Evolutionary conservation across 306 rosid genomes (phyloP).

Genomic region (Ceratonia siliqua): DNA sequence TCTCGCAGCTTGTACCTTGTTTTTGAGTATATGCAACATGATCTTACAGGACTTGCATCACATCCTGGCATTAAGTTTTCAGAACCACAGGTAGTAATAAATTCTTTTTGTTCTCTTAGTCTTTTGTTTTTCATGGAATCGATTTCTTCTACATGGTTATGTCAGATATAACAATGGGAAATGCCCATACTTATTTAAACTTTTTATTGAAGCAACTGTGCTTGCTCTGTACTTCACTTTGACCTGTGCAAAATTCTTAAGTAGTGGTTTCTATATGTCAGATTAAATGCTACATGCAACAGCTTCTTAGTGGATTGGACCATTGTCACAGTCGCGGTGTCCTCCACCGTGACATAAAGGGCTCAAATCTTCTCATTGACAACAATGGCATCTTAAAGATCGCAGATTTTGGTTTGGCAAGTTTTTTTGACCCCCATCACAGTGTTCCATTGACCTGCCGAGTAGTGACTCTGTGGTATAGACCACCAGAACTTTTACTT

Average conservation of each 20-base stretch:
- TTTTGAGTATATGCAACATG: constrained; percentile 95
- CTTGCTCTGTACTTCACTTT: constrained; percentile 20
- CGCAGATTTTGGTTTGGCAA: constrained; percentile 96
- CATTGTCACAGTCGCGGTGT: constrained; percentile 89
- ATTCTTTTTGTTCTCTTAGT: constrained; percentile 15
- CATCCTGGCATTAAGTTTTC: constrained; percentile 67
- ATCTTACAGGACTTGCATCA: constrained; percentile 90
- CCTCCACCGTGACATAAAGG: constrained; percentile 98
- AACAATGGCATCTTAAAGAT: constrained; percentile 81
- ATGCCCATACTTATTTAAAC: constrained; percentile 9
- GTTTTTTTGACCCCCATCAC: constrained; percentile 63
- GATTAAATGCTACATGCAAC: constrained; percentile 93
- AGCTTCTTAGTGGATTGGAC: constrained; percentile 86
- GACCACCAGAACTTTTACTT: constrained; percentile 96
- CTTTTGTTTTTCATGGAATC: constrained; percentile 5
- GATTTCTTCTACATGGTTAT: background rate
- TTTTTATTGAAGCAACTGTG: constrained; percentile 3
- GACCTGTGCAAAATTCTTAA: constrained; percentile 35
- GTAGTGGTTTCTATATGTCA: constrained; percentile 29
- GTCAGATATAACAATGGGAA: constrained; percentile 17
- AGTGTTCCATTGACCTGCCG: constrained; percentile 79
- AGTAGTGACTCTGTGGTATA: constrained; percentile 94
- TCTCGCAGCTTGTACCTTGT: constrained; percentile 90
- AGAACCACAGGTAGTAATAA: constrained; percentile 78
- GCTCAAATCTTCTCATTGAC: constrained; percentile 90